phyloP scores from a whole-genome alignment of 805 yeast genomes.

The Pichia pseudocactophila region DNA sequence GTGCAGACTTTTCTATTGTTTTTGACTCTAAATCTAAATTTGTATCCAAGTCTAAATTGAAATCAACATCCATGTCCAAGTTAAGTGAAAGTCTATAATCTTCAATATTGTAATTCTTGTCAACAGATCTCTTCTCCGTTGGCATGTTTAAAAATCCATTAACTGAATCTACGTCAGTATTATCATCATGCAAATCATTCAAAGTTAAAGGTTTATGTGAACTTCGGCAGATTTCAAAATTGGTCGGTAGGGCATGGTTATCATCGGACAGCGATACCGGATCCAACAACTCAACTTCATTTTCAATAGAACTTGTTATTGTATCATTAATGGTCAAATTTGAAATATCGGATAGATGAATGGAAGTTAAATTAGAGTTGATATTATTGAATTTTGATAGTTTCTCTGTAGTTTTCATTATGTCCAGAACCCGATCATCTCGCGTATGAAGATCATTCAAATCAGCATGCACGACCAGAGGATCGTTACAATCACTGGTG shows the following conservation, averaged over 20 bases:
- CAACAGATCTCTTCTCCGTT: not conserved
- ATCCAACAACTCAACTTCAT: slow-evolving; percentile 1
- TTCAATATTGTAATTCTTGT: no score
- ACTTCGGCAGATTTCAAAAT: no score
- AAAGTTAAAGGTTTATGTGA: not conserved
- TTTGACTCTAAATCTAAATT: not conserved
- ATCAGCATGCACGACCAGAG: no score
- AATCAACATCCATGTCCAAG: not conserved
- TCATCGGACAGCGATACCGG: not conserved
- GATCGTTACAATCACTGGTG: no score
- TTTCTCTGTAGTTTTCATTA: no score
- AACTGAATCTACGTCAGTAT: slow-evolving; percentile 1
- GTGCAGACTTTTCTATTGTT: not conserved
- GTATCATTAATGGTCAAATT: slow-evolving; percentile 3
- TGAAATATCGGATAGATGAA: slow-evolving; percentile 4
- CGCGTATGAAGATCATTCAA: no score
- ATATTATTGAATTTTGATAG: no score
- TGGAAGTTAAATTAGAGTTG: not conserved
- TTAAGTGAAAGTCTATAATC: not conserved
- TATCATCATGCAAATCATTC: not conserved
- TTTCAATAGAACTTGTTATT: slow-evolving; percentile 1
- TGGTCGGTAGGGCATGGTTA: not conserved
- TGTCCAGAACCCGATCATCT: no score
- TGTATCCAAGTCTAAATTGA: not conserved
- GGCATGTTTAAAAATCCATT: slow-evolving; percentile 2